phyloP scores from a whole-genome alignment of 1,284 basidiomycete species.

The Ceratobasidium sp. region DNA sequence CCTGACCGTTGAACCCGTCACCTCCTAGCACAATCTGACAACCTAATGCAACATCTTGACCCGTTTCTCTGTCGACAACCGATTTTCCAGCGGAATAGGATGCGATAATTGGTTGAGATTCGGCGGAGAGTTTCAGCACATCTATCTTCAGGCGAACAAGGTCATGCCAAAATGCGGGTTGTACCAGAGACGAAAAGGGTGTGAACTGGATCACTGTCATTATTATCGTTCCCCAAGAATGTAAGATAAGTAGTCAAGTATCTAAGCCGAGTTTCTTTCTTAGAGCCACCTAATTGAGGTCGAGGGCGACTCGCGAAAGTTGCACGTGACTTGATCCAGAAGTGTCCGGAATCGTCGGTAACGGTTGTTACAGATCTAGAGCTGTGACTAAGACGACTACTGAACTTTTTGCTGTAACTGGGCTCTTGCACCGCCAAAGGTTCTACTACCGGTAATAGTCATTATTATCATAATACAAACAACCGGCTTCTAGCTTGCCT shows the following conservation, averaged over 20 bases:
- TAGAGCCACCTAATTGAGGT: slow-evolving; percentile 27
- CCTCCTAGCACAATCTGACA: slow-evolving; percentile 65
- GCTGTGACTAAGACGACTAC: not conserved
- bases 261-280: not conserved
- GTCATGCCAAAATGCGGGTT: slow-evolving; percentile 92
- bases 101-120: slow-evolving; percentile 66
- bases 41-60: slow-evolving; percentile 64
- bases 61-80: slow-evolving; percentile 75
- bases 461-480: too few relatives aligned
- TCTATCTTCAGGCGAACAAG: slow-evolving; percentile 90
- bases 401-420: not conserved
- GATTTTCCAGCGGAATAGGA: slow-evolving; percentile 74
- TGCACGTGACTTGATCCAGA: not conserved
- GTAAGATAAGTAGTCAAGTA: not conserved
- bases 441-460: too few relatives aligned
- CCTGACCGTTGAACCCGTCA: slow-evolving; percentile 61
- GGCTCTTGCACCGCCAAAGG: too few relatives aligned
- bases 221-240: not conserved
- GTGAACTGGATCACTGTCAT: slow-evolving; percentile 74
- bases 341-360: too few relatives aligned
- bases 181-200: slow-evolving; percentile 83
- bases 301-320: slow-evolving; percentile 11
- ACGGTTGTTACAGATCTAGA: too few relatives aligned
- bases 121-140: slow-evolving; percentile 82
- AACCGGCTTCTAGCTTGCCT: not conserved